Percentiles rank a stretch among this genome's conserved stretches.
These are phyloP conservation scores for Thelonectria rubi DNA, from an alignment of 2,329 filamentous ascomycete species.

Conservation along the genomic window DNA sequence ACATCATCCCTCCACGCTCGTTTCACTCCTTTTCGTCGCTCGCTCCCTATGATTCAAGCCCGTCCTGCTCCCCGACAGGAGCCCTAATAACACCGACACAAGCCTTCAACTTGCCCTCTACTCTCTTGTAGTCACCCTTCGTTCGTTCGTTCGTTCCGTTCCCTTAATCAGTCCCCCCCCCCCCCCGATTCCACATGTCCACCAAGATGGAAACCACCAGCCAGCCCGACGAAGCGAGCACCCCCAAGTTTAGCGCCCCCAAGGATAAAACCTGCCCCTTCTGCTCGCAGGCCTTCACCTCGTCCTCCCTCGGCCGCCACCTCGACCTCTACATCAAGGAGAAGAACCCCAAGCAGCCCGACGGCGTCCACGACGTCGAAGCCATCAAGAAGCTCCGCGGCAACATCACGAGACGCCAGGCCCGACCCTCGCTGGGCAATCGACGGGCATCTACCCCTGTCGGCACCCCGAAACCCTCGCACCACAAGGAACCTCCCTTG, in stretches of 20 bases:
- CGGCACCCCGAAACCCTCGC: slow-evolving; percentile 57
- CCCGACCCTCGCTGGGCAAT: slow-evolving; percentile 69
- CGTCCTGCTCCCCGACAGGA: slow-evolving; percentile 42
- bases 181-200: slow-evolving; percentile 9
- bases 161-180: slow-evolving; percentile 11
- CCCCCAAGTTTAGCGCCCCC: slow-evolving; percentile 56
- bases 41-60: slow-evolving; percentile 45
- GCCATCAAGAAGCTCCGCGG: slow-evolving; percentile 86
- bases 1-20: slow-evolving; percentile 41
- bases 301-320: slow-evolving; percentile 90
- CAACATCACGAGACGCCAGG: slow-evolving; percentile 85
- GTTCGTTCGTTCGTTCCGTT: slow-evolving; percentile 17
- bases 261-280: slow-evolving; percentile 93
- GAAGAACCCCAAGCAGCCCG: slow-evolving; percentile 86
- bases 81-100: slow-evolving; percentile 32
- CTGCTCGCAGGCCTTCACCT: slow-evolving; percentile 90
- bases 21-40: slow-evolving; percentile 39
- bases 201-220: slow-evolving; percentile 48
- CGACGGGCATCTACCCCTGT: slow-evolving; percentile 67
- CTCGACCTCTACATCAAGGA: slow-evolving; percentile 94
- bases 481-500: slow-evolving; percentile 51
- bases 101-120: slow-evolving; percentile 25
- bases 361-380: slow-evolving; percentile 90
- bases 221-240: slow-evolving; percentile 50
- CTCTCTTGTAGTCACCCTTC: slow-evolving; percentile 30